Evolutionary conservation across 2,329 filamentous ascomycete genomes (phyloP), one percentile per base, ranked within the genome.

Genomic region (Xenoacremonium recifei): DNA sequence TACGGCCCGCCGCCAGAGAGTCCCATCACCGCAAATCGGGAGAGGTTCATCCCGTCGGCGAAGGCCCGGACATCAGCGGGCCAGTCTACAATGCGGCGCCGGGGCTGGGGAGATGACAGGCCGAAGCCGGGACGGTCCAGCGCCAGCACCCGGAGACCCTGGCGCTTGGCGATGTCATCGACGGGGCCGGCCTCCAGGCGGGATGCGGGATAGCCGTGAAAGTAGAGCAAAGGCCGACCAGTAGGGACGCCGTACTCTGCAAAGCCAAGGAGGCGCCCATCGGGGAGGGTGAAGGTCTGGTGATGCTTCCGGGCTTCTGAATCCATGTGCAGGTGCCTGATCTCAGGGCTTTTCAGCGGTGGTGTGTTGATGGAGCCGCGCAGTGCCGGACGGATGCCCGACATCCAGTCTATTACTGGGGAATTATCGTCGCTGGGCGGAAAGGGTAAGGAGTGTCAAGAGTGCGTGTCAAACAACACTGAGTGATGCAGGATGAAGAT

Each of bases 81-180:
- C 55, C 60, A 68, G 50, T 68, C 61, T 12, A 58, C 31, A 13
- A 69, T 49, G 12, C 36, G 53, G 11, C 64, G 58, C 6, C 42
- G 46, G 9, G 63, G 57, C 43, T 65, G 61, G 10, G 59, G 59
- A 3, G 67, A 59, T 4, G 67, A 71, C 3, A 68, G 47, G 6
- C 69, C 71, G 21, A 66, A 68, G 6, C 71, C 71, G 1, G 71
- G 70, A 1, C 70, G 61, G 39, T 73, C 70, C 3, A 66, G 52
- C 4, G 65, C 56, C 27, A 73, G 57, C 30, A 72, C 19, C 6
- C 64, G 65, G 13, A 67, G 43, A 4, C 51, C 46, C 7, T 51
- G 53, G 3, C 49, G 47, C 3, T 47, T 41, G 9, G 61, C 65
- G 4, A 55, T 35, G 3, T 49, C 39, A 27, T 64, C 51, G 15